Base-by-base conservation (phyloP, 2,329 filamentous ascomycete genomes). In the Fusarium albosuccineum region DNA sequence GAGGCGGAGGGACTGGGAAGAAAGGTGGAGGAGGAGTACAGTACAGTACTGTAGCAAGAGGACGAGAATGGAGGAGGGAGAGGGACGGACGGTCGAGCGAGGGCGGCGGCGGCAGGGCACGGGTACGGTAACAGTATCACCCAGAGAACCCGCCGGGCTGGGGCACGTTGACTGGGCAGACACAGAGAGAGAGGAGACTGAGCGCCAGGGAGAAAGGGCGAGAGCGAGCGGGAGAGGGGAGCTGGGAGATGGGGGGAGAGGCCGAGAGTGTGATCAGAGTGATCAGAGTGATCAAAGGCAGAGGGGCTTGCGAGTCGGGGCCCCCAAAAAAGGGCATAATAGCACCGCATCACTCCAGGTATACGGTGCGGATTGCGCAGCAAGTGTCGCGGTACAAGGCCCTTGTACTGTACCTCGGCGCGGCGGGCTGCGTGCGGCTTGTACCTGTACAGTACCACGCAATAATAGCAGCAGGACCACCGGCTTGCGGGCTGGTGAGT, bases 391-490 rank as follows among this genome's bases (percentile, higher is more conserved):
- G 64, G 72, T 80, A 79, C 78, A 77, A 71, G 66, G 45, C 54
- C 56, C 50, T 74, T 74, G 78, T 76, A 79, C 76, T 77, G 72
- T 78, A 77, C 75, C 62, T 79, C 68, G 70, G 72, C 67, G 74
- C 70, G 73, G 71, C 69, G 72, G 71, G 68, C 71, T 72, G 71
- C 68, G 69, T 67, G 65, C 53, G 57, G 48, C 66, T 69, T 71
- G 78, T 80, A 78, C 74, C 76, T 72, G 67, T 78, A 81, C 79
- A 80, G 79, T 80, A 80, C 77, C 76, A 60, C 70, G 63, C 68
- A 74, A 70, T 66, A 70, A 68, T 71, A 72, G 68, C 59, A 72
- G 62, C 68, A 70, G 64, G 63, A 64, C 63, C 56, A 62, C 66
- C 22, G 42, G 63, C 40, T 68, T 66, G 45, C 63, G 41, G 40